Evolutionary conservation across 441 rosid genomes (phyloP).

Genomic region (Corymbia citriodora): DNA sequence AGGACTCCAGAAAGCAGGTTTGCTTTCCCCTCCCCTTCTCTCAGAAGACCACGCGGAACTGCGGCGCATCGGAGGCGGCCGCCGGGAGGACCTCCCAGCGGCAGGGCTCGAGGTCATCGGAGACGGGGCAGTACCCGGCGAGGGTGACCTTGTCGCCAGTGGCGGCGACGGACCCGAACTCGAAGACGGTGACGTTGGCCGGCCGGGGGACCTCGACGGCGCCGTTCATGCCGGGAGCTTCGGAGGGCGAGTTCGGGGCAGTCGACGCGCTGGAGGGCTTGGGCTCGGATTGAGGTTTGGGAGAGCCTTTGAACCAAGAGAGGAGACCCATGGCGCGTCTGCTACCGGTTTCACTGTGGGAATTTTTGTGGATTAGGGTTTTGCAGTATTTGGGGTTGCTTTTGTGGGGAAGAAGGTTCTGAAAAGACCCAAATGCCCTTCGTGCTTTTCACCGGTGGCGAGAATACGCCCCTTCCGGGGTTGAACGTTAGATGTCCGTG

Average conservation of each 20-base stretch:
- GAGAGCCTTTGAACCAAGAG: conserved; percentile 71
- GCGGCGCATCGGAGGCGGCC: conserved; percentile 66
- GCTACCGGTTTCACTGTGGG: background rate
- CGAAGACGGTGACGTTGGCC: conserved; percentile 67
- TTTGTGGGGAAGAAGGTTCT: background rate
- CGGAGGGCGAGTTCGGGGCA: conserved; percentile 15
- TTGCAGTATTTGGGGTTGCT: background rate
- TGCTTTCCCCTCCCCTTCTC: background rate
- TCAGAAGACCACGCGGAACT: conserved; percentile 88
- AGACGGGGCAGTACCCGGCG: conserved; percentile 88
- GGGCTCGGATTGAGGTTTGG: conserved; percentile 28
- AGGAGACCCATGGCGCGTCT: conserved; percentile 61
- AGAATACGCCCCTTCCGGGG: background rate
- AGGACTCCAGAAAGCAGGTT: background rate
- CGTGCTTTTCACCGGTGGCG: background rate
- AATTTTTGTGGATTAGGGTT: background rate
- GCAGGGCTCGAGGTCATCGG: conserved; percentile 92
- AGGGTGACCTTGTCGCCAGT: conserved; percentile 81
- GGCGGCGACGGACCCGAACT: conserved; percentile 76
- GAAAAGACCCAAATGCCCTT: background rate
- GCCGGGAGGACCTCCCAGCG: conserved; percentile 94
- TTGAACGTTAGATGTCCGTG: background rate
- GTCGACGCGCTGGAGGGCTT: conserved; percentile 4
- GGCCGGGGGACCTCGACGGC: conserved; percentile 83
- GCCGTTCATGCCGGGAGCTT: conserved; percentile 68